phyloP scores from a whole-genome alignment of 106 monocot species.

The Dendrobium catenatum region DNA sequence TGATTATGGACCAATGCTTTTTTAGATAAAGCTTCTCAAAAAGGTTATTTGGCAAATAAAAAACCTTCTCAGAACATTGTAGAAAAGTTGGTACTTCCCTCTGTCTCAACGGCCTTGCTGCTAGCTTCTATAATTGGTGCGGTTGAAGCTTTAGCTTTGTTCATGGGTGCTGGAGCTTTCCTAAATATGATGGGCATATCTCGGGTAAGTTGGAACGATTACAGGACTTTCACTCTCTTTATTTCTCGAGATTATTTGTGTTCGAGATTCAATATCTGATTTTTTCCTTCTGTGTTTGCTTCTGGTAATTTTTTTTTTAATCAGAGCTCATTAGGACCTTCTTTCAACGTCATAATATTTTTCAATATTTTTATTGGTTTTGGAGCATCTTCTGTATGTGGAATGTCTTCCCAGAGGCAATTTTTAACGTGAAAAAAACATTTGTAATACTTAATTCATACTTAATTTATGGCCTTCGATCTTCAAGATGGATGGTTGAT shows the following conservation, averaged over 20 bases:
- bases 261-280: neutral
- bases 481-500: slow-evolving; percentile 1
- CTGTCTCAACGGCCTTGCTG: slow-evolving; percentile 84
- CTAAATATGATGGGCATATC: slow-evolving; percentile 79
- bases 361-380: neutral
- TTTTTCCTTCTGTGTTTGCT: neutral
- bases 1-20: neutral
- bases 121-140: slow-evolving; percentile 74
- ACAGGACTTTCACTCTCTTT: neutral
- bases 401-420: neutral
- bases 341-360: neutral
- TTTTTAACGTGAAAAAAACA: neutral
- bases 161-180: slow-evolving; percentile 65
- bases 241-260: neutral
- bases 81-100: slow-evolving; percentile 63
- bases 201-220: slow-evolving; percentile 37
- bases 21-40: slow-evolving; percentile 13
- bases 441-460: neutral
- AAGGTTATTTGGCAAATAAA: slow-evolving; percentile 11
- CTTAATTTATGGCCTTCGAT: neutral
- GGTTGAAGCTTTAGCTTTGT: slow-evolving; percentile 77
- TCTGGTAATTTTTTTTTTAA: neutral
- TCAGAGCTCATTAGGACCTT: neutral
- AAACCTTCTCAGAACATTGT: slow-evolving; percentile 8
- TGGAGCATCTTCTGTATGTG: neutral